Evolutionary conservation across 2,329 filamentous ascomycete species (phyloP), one percentile per base, ranked within the genome.

Genomic region (Boeremia exigua): DNA sequence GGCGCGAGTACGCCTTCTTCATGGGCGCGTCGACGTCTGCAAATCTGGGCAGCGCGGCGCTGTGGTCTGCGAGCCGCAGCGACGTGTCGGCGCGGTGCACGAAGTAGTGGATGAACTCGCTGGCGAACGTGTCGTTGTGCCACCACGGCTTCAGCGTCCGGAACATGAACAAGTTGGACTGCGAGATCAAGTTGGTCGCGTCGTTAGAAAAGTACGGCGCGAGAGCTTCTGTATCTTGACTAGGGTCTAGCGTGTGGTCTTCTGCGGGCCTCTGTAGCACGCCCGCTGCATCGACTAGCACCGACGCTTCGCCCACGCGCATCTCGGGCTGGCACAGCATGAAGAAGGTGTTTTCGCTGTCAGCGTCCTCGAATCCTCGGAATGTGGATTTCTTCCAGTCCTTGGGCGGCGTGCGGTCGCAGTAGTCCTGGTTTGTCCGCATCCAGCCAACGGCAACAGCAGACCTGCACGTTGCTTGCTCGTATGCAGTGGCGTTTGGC

Each of bases 101-200:
- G 9, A 85, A 70, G 27, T 82, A 78, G 40, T 78, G 81, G 33
- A 80, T 65, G 74, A 78, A 84, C 38, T 82, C 79, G 0, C 63
- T 66, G 0, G 80, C 67, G 1, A 76, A 65, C 0, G 74, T 77
- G 43, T 82, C 76, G 51, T 81, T 83, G 58, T 84, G 83, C 78
- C 78, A 84, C 3, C 32, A 60, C 3, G 47, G 10, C 10, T 11
- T 6, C 17, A 32, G 19, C 14, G 34, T 42, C 2, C 37, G 29
- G 32, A 66, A 66, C 0, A 69, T 8, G 38, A 67, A 68, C n/a
- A 34, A 30, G 25, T 52, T 63, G 6, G 46, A 60, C 44, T 69
- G 66, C 2, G 23, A 36, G 2, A 67, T 58, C 1, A 73, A 19
- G 36, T 70, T 56, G 4, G 48, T 25, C 1, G 60, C 52, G 2